Evolutionary conservation across 2,329 filamentous ascomycete species (phyloP).

Genomic region (Scortechinia acanthostroma): DNA sequence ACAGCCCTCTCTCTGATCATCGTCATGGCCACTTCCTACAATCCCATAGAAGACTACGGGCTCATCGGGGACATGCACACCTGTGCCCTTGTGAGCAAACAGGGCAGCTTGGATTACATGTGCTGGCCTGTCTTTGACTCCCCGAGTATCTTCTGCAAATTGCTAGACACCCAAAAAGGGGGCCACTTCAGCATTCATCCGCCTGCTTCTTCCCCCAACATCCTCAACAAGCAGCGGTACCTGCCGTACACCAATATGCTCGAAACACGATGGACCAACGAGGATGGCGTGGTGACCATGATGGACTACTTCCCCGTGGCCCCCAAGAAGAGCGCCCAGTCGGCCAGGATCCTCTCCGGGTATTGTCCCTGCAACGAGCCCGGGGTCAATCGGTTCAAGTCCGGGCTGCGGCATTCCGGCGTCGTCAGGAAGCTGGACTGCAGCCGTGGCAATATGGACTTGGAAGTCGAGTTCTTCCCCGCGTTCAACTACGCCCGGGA

Average conservation of each 20-base stretch:
- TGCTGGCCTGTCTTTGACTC: slow-evolving; percentile 44
- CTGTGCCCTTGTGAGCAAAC: slow-evolving; percentile 34
- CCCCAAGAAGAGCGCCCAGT: slow-evolving; percentile 18
- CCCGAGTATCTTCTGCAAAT: slow-evolving; percentile 37
- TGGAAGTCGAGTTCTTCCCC: slow-evolving; percentile 36
- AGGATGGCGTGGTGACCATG: slow-evolving; percentile 37
- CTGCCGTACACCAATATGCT: slow-evolving; percentile 39
- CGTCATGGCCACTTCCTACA: no score
- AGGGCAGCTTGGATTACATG: slow-evolving; percentile 37
- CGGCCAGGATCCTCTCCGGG: slow-evolving; percentile 5
- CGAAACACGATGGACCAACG: slow-evolving; percentile 38
- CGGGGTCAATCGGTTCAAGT: slow-evolving; percentile 8
- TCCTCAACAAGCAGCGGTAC: slow-evolving; percentile 34
- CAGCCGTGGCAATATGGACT: slow-evolving; percentile 33
- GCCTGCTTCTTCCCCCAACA: background rate
- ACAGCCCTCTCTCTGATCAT: no score
- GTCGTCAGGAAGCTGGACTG: slow-evolving; percentile 38
- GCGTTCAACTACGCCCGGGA: slow-evolving; percentile 38
- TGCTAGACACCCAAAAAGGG: slow-evolving; percentile 38
- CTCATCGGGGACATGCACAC: slow-evolving; percentile 43
- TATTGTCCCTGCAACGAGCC: slow-evolving; percentile 2
- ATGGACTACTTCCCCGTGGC: slow-evolving; percentile 39
- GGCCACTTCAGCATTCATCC: slow-evolving; percentile 32
- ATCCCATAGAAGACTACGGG: slow-evolving; percentile 12
- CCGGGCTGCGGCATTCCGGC: slow-evolving; percentile 26